Conservation (phyloP, 2,329 filamentous ascomycete genomes). For the Xylaria sp. region DNA sequence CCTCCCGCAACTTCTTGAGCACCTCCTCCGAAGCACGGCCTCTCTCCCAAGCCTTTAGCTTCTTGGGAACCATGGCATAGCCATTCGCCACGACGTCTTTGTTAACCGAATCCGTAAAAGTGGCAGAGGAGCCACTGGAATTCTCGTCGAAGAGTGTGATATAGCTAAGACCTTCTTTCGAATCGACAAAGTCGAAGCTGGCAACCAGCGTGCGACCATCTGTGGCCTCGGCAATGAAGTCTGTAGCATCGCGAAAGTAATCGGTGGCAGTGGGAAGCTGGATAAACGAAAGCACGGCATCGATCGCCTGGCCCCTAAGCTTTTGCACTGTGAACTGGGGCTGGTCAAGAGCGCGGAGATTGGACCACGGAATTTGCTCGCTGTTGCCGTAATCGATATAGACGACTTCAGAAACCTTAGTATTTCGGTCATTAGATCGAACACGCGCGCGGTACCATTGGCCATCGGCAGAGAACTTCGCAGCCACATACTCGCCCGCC, state of each 20-base stretch:
- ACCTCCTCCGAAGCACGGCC: conserved; percentile 71
- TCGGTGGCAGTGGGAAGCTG: conserved; percentile 84
- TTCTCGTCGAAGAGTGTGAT: conserved; percentile 87
- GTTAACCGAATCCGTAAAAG: conserved; percentile 80
- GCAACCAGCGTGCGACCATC: conserved; percentile 81
- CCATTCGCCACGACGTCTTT: conserved; percentile 84
- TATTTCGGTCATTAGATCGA: conserved; percentile 88
- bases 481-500: conserved; percentile 87
- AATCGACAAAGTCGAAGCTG: conserved; percentile 83
- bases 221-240: conserved; percentile 75
- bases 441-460: conserved; percentile 95
- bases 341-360: conserved; percentile 80
- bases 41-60: conserved; percentile 90
- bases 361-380: conserved; percentile 84
- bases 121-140: conserved; percentile 55
- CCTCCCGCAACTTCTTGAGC: conserved; percentile 72
- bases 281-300: conserved; percentile 85
- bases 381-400: conserved; percentile 98
- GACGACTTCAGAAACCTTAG: conserved; percentile 85
- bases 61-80: conserved; percentile 87
- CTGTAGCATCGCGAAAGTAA: conserved; percentile 81
- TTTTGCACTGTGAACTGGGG: conserved; percentile 79
- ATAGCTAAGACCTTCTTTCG: conserved; percentile 80
- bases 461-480: conserved; percentile 85
- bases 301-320: conserved; percentile 84